Base-by-base conservation (phyloP, 805 yeast genomes). In the Yarrowia sp. region DNA sequence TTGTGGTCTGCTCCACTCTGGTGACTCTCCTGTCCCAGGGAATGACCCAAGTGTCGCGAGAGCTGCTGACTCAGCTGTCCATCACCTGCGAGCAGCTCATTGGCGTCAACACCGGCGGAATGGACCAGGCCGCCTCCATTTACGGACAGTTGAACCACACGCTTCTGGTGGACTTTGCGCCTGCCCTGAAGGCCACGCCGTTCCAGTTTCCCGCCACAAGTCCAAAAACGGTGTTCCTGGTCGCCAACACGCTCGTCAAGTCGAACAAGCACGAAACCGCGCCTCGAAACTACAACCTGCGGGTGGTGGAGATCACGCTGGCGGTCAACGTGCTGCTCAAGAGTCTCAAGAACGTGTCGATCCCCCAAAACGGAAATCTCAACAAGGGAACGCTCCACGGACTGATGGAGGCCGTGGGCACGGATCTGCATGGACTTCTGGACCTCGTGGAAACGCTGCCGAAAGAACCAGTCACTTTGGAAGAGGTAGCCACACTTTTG, bases 31-130 rank as follows among this genome's bases (percentile, higher is more conserved):
- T 80, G 52, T 85, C 86, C 15, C 85, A 86, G 72, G 84, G 84
- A 76, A 81, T 30, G 68, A 72, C 2, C 69, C 72, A 24, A 10
- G 76, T 87, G 44, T 70, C 84, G 67, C 86, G 86, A 73, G 74
- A 81, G 15, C 86, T 82, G 68, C 79, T 88, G 69, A 86, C 88
- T 19, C 76, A 78, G 66, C 85, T 88, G 64, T 86, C 92, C 7
- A 87, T 86, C 49, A 85, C 84, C 6, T 85, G 87, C 46, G 92
- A 88, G 74, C 90, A 87, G 76, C 85, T 85, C 66, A 86, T 88
- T 43, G 92, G 92, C 42, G 89, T 88, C 65, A 88, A 86, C 74
- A 86, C 88, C 42, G 93, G 92, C n/a, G 92, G 92, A 46, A 85
- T 88, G 89, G 92, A 88, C 74, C 92, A 88, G 77, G 83, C 88